Evolutionary conservation across 345 rosid genomes (phyloP), one percentile per base, ranked within the genome.

Genomic region (Raphanus sativus): DNA sequence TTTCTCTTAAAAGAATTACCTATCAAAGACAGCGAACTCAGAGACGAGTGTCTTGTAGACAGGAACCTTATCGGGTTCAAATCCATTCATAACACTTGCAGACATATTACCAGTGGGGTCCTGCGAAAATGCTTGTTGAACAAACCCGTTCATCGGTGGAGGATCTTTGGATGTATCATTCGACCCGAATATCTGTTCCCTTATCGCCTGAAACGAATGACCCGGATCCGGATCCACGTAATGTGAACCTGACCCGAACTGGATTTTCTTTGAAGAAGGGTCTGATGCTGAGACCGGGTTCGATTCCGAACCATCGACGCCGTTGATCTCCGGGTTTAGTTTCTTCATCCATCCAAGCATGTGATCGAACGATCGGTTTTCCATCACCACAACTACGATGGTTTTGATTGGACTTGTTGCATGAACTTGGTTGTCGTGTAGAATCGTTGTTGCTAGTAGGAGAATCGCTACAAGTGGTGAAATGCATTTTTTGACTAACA

Each of bases 281-380:
- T 94, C 93, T 1, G 83, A 32, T 1, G 85, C 68, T 38, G 85
- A 85, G 34, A 88, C 16, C 0, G 64, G 87, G 77, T 90, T 92
- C 25, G 82, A 85, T 15, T 92, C 87, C 0, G 90, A 79, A 11
- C 94, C 97, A 65, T 90, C 86, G 0, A 90, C 97, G 1, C 97
- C 97, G 81, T 92, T 77, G 88, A 94, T 94, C 26, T 89, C 86
- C 1, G 95, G 90, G 87, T 92, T 90, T 68, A 90, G 77, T 67
- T 85, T 88, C 84, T 92, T 94, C 98, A 94, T 90, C 98, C 98
- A 92, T 0, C 98, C 98, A 3, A 94, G 83, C 98, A 92, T 94
- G 87, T 92, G 98, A 67, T 94, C 98, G 61, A 94, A 92, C 0
- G 98, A 94, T 60, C 98, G 81, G 76, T 94, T 94, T 71, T 94